These are phyloP conservation scores for Cenchrus fungigraminus DNA, from an alignment of 176 grass and related monocot genomes.

Conservation along the genomic window DNA sequence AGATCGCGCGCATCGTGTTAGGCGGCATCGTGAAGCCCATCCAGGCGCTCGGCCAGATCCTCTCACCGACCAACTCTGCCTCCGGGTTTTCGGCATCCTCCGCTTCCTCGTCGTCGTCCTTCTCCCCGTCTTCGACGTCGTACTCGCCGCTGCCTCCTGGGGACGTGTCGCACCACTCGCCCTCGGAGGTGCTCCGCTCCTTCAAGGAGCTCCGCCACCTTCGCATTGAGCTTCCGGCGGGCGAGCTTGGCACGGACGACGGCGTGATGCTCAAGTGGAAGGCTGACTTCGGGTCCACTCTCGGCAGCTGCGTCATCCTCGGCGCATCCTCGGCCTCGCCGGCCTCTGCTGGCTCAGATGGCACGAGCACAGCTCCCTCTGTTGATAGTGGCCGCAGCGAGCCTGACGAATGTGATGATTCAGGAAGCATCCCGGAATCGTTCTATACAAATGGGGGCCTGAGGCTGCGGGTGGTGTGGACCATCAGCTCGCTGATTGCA, in stretches of 20 bases:
- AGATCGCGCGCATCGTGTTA: conserved; percentile 74
- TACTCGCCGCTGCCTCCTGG: conserved; percentile 22
- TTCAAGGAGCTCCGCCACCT: conserved; percentile 89
- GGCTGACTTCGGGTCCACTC: conserved; percentile 85
- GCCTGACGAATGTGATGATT: conserved; percentile 56
- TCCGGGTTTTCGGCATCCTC: conserved; percentile 35
- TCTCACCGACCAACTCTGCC: conserved; percentile 56
- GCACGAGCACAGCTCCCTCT: conserved; percentile 6
- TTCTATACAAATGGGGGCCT: conserved; percentile 72
- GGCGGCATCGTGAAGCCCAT: conserved; percentile 78
- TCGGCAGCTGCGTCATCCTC: conserved; percentile 80
- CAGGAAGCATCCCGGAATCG: conserved; percentile 72
- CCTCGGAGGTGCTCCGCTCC: conserved; percentile 85
- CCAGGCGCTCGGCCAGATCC: conserved; percentile 78
- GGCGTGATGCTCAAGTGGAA: conserved; percentile 92
- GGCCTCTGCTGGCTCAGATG: conserved; percentile 21
- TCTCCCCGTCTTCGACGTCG: not conserved
- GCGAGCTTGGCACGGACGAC: conserved; percentile 78
- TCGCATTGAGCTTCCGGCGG: conserved; percentile 77
- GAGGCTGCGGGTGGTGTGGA: conserved; percentile 87
- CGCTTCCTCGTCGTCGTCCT: conserved; percentile 22
- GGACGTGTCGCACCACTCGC: conserved; percentile 88
- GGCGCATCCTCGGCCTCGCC: conserved; percentile 60
- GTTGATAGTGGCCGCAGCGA: conserved; percentile 10
- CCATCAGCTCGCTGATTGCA: conserved; percentile 89